Conservation (phyloP, 164 flowering plant species). For the Aristolochia californica region DNA sequence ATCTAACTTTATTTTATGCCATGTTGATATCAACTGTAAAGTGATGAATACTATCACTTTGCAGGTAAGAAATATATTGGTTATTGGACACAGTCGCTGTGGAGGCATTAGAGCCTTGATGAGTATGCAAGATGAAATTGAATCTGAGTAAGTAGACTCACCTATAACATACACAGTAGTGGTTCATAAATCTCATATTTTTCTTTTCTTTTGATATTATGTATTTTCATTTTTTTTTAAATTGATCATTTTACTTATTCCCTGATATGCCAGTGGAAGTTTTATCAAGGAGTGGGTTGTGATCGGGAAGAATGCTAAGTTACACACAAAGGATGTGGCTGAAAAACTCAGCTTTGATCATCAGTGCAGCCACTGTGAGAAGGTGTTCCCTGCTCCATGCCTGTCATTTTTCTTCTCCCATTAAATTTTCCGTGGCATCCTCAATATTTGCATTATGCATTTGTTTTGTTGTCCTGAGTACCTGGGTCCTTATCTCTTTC, state of each 20-base stretch:
- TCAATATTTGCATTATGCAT: background rate
- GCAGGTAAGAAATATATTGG: slow-evolving; percentile 76
- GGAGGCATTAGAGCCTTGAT: slow-evolving; percentile 94
- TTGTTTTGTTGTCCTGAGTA: too few relatives aligned
- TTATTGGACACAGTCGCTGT: slow-evolving; percentile 89
- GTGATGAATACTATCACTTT: background rate
- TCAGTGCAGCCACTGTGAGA: slow-evolving; percentile 90
- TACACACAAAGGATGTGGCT: slow-evolving; percentile 45
- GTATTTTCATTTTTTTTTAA: background rate
- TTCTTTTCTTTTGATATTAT: slow-evolving; percentile 1
- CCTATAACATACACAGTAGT: background rate
- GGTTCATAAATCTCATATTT: slow-evolving; percentile 8
- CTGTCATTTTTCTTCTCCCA: background rate
- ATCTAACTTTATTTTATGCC: background rate
- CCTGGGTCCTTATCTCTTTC: too few relatives aligned
- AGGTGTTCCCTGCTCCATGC: slow-evolving; percentile 31
- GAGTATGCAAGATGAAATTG: slow-evolving; percentile 70
- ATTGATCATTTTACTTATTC: background rate
- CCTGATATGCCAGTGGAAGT: slow-evolving; percentile 34
- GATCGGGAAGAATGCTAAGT: slow-evolving; percentile 54
- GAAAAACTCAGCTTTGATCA: slow-evolving; percentile 65
- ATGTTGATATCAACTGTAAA: background rate
- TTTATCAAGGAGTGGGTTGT: slow-evolving; percentile 71
- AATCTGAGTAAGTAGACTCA: slow-evolving; percentile 38
- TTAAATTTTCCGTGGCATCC: background rate